A percentile compares a stretch with the other conserved stretches of the same genome.
Conservation (phyloP, 805 yeast genomes). For the Barnettozyma siamensis region DNA sequence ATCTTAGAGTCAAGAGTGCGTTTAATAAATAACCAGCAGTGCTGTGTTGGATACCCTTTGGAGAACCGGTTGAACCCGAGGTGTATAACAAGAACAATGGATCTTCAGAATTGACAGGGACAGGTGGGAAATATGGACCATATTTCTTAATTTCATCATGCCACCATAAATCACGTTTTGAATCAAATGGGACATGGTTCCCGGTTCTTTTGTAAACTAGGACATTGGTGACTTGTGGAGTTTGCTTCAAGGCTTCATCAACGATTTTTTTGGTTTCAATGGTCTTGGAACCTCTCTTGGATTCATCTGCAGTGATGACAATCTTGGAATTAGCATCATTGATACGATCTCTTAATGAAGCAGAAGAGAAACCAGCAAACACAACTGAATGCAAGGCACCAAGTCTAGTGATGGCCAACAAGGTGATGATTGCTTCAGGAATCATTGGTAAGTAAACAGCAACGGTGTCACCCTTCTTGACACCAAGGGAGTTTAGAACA, state of each 20-base stretch:
- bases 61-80: slow-evolving; percentile 85
- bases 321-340: slow-evolving; percentile 71
- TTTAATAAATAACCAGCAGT: slow-evolving; percentile 77
- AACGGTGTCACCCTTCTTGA: slow-evolving; percentile 77
- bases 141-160: slow-evolving; percentile 61
- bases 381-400: slow-evolving; percentile 85
- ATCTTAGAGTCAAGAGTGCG: slow-evolving; percentile 67
- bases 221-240: slow-evolving; percentile 65
- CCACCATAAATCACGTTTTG: slow-evolving; percentile 72
- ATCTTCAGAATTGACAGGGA: slow-evolving; percentile 73
- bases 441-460: slow-evolving; percentile 87
- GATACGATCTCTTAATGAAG: slow-evolving; percentile 86
- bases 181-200: slow-evolving; percentile 41
- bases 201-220: slow-evolving; percentile 74
- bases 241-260: slow-evolving; percentile 66
- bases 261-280: slow-evolving; percentile 77
- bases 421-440: slow-evolving; percentile 69
- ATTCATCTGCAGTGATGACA: slow-evolving; percentile 77
- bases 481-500: slow-evolving; percentile 59
- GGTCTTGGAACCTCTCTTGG: slow-evolving; percentile 77
- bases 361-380: slow-evolving; percentile 86
- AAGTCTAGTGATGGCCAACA: slow-evolving; percentile 71
- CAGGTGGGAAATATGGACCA: slow-evolving; percentile 67
- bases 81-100: slow-evolving; percentile 77
- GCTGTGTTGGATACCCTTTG: slow-evolving; percentile 79